These are phyloP conservation scores for Luvunga scandens DNA, from an alignment of 345 rosid species.

Conservation along the genomic window DNA sequence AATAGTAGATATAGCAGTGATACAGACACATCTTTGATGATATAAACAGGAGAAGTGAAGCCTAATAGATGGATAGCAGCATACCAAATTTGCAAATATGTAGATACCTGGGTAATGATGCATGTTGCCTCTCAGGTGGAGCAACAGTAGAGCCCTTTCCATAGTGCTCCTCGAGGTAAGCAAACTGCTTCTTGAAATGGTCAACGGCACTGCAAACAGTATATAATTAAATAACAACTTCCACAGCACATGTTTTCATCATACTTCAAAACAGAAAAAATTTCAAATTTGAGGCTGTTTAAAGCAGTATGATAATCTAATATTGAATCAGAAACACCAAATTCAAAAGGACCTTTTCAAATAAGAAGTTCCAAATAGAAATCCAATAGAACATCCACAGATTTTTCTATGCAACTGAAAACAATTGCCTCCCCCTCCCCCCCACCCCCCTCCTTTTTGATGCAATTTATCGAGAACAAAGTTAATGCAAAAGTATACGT, in stretches of 20 bases:
- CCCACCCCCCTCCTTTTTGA: too few relatives aligned
- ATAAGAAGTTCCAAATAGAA: not conserved
- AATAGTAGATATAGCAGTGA: not conserved
- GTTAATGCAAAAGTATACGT: not conserved
- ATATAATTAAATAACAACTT: not conserved
- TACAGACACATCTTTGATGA: not conserved
- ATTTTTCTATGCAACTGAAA: not conserved
- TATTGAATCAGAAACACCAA: not conserved
- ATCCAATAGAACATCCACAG: not conserved
- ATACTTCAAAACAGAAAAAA: not conserved
- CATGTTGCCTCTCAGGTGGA: constrained; percentile 93
- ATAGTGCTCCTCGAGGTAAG: constrained; percentile 92
- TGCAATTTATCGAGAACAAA: not conserved
- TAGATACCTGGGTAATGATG: constrained; percentile 87
- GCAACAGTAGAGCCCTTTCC: constrained; percentile 74
- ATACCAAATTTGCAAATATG: not conserved
- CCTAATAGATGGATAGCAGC: not conserved
- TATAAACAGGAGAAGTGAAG: not conserved
- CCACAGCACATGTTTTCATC: not conserved
- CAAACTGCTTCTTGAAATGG: constrained; percentile 96
- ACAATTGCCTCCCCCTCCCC: not conserved
- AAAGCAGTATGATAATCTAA: not conserved
- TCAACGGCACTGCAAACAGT: constrained; percentile 78
- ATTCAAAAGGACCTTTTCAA: not conserved
- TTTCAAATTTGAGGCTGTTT: not conserved